phyloP scores from a whole-genome alignment of 202 grass and related monocot species.

The Alloteropsis angusta region DNA sequence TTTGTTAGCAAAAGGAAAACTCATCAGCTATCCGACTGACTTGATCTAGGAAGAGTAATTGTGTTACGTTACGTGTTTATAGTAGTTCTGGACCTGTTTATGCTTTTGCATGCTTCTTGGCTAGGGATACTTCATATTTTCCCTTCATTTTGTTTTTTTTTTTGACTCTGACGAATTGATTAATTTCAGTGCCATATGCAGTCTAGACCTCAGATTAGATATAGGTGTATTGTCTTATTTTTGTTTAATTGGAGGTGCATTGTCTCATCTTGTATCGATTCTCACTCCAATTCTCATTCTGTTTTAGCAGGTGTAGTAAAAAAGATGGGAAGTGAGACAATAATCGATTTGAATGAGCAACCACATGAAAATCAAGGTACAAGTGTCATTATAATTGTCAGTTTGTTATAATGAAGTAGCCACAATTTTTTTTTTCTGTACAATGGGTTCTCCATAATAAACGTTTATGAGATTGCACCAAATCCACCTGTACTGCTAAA shows the following conservation, averaged over 20 bases:
- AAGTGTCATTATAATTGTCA: background rate
- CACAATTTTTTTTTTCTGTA: background rate
- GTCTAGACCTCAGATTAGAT: background rate
- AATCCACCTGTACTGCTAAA: background rate
- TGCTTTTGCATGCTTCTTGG: background rate
- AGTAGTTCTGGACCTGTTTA: background rate
- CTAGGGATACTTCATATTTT: background rate
- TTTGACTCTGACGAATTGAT: background rate
- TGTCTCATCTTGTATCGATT: background rate
- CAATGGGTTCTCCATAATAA: background rate
- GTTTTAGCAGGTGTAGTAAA: constrained; percentile 18
- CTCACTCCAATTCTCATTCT: background rate
- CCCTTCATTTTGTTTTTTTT: background rate
- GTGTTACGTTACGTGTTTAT: background rate
- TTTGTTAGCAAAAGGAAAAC: background rate
- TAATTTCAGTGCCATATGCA: background rate
- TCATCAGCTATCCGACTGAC: background rate
- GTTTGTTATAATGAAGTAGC: background rate
- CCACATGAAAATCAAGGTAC: constrained; percentile 25
- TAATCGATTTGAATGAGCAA: constrained; percentile 35
- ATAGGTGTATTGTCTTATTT: background rate
- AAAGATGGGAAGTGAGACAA: background rate
- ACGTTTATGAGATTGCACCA: background rate
- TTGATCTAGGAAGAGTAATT: constrained; percentile 14
- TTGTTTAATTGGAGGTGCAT: background rate